Conservation (phyloP, 345 rosid genomes). For the Noccaea caerulescens region DNA sequence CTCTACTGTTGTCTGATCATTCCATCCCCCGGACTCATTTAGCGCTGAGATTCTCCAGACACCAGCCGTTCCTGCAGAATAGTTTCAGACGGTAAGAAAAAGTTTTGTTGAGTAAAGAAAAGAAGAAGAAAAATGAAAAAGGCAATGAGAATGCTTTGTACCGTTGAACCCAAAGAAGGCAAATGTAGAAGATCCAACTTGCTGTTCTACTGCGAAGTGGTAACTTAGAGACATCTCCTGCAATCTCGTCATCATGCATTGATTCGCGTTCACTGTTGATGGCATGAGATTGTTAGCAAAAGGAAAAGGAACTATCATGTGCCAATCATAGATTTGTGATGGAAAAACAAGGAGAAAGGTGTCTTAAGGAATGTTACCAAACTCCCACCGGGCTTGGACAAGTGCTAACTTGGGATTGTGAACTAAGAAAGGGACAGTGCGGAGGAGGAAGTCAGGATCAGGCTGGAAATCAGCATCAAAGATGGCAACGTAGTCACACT, state of each 20-base stretch:
- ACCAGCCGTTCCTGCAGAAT: slow-evolving; percentile 53
- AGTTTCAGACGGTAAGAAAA: slow-evolving; percentile 22
- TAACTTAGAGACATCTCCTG: slow-evolving; percentile 68
- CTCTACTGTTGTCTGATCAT: slow-evolving; percentile 61
- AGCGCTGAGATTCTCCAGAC: slow-evolving; percentile 60
- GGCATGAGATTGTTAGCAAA: slow-evolving; percentile 16
- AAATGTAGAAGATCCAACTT: slow-evolving; percentile 61
- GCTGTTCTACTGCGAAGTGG: slow-evolving; percentile 59
- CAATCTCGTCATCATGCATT: slow-evolving; percentile 58
- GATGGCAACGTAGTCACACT: slow-evolving; percentile 47
- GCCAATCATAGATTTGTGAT: background rate
- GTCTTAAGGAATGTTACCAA: slow-evolving; percentile 36
- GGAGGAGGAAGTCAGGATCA: slow-evolving; percentile 46
- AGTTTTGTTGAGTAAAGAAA: background rate
- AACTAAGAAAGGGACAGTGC: slow-evolving; percentile 44
- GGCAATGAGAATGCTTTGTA: slow-evolving; percentile 32
- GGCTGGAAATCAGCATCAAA: slow-evolving; percentile 50
- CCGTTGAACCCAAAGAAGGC: slow-evolving; percentile 65
- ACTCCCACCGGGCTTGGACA: slow-evolving; percentile 49
- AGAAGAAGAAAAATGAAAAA: background rate
- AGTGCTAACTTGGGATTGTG: slow-evolving; percentile 48
- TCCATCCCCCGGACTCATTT: slow-evolving; percentile 65
- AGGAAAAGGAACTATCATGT: background rate
- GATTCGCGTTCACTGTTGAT: slow-evolving; percentile 53
- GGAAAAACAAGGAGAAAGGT: slow-evolving; percentile 1